Conservation (phyloP, 176 grass and related monocot species). For the Aegilops sharonensis region DNA sequence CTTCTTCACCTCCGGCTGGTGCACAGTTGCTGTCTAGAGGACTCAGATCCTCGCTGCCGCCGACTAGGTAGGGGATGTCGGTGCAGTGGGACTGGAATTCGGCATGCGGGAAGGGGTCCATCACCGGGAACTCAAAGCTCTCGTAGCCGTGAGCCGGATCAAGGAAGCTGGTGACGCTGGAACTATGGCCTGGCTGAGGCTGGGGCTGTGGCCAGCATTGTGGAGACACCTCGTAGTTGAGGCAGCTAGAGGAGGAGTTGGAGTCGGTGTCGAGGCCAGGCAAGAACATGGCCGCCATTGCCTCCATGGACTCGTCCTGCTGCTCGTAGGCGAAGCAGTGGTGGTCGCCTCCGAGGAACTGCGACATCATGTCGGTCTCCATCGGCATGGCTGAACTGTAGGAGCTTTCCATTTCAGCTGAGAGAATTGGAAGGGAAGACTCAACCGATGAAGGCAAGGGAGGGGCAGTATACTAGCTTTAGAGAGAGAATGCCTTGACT, state of each 20-base stretch:
- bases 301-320: constrained; percentile 41
- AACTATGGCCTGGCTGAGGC: constrained; percentile 22
- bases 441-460: background rate
- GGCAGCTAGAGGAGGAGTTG: constrained; percentile 40
- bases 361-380: constrained; percentile 49
- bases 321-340: constrained; percentile 62
- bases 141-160: constrained; percentile 42
- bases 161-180: constrained; percentile 42
- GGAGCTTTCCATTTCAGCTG: constrained; percentile 41
- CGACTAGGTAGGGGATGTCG: constrained; percentile 16
- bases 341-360: constrained; percentile 52
- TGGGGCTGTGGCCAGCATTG: constrained; percentile 52
- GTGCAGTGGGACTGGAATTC: constrained; percentile 25
- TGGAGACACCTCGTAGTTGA: constrained; percentile 39
- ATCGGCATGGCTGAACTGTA: constrained; percentile 32
- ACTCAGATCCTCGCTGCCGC: constrained; percentile 20
- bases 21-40: constrained; percentile 27
- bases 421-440: background rate
- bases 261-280: constrained; percentile 52
- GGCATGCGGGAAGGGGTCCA: constrained; percentile 2
- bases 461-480: background rate
- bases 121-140: constrained; percentile 36
- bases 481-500: constrained; percentile 25
- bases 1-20: constrained; percentile 42
- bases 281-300: constrained; percentile 47